These are phyloP conservation scores for Fusarium chaquense DNA, from an alignment of 2,329 filamentous ascomycete genomes.

Conservation along the genomic window DNA sequence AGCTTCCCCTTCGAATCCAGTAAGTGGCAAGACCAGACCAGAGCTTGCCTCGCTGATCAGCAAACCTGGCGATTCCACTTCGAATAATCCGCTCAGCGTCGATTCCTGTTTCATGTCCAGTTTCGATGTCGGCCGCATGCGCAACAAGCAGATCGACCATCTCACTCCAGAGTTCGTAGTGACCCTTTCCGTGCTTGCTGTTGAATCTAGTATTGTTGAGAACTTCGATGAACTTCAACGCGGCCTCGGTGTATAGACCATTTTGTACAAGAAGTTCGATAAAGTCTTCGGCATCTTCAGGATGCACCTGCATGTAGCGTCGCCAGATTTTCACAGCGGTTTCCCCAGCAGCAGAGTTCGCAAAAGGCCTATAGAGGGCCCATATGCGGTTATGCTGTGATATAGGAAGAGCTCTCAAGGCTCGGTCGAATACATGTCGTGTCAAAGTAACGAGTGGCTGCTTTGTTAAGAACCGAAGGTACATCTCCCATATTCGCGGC, in stretches of 20 bases:
- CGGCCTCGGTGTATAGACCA: conserved; percentile 88
- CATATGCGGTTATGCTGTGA: conserved; percentile 97
- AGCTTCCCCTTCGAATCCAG: conserved; percentile 93
- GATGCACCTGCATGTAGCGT: conserved; percentile 96
- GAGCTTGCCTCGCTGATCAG: conserved; percentile 92
- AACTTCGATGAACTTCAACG: conserved; percentile 90
- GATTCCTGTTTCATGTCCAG: conserved; percentile 83
- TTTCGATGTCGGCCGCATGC: conserved; percentile 87
- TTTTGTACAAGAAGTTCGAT: conserved; percentile 88
- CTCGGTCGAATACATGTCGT: conserved; percentile 89
- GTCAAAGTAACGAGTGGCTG: conserved; percentile 93
- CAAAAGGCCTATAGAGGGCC: conserved; percentile 90
- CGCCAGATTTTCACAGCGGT: conserved; percentile 95
- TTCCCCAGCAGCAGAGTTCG: conserved; percentile 87
- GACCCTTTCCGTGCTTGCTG: conserved; percentile 93
- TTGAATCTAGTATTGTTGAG: conserved; percentile 90
- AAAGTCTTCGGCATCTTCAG: conserved; percentile 94
- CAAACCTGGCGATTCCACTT: conserved; percentile 89
- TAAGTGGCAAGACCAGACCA: conserved; percentile 97
- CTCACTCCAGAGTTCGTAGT: conserved; percentile 97
- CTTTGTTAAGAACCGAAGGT: conserved; percentile 87
- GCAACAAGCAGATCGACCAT: conserved; percentile 96
- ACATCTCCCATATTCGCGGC: conserved; percentile 99
- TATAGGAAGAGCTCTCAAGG: conserved; percentile 88
- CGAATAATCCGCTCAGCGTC: conserved; percentile 93